Percentiles rank a stretch among this genome's conserved stretches.
Conservation (phyloP, 306 rosid genomes). For the Begonia peltatifolia region DNA sequence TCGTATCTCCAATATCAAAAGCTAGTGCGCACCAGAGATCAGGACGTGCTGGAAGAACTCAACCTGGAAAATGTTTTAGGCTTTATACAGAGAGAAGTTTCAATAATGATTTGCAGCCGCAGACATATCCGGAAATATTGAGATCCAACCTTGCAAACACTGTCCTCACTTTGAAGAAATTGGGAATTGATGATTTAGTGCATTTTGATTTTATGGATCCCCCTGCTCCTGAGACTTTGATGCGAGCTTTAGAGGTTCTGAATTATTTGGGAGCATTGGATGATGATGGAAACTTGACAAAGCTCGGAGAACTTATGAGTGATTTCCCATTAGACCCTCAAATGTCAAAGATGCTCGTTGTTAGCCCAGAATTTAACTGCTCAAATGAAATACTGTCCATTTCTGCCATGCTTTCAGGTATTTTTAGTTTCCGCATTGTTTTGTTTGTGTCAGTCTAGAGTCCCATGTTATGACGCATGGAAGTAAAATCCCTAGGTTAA, state of each 20-base stretch:
- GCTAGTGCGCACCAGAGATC: constrained; percentile 99
- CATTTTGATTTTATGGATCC: constrained; percentile 99
- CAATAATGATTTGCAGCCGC: constrained; percentile 77
- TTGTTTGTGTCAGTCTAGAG: constrained; percentile 22
- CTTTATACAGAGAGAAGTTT: constrained; percentile 90
- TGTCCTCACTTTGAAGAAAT: constrained; percentile 81
- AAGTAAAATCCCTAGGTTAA: constrained; percentile 9
- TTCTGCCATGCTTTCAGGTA: constrained; percentile 98
- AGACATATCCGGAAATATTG: constrained; percentile 86
- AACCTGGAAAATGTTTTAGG: constrained; percentile 91
- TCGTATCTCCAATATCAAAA: constrained; percentile 92
- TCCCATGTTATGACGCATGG: constrained; percentile 7
- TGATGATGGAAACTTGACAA: constrained; percentile 87
- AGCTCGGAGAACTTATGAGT: constrained; percentile 85
- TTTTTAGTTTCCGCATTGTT: constrained; percentile 1
- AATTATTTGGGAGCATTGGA: constrained; percentile 95
- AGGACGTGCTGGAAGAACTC: constrained; percentile 97
- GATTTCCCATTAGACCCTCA: constrained; percentile 97
- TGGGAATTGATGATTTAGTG: constrained; percentile 89
- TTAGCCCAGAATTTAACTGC: constrained; percentile 86
- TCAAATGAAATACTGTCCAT: constrained; percentile 85
- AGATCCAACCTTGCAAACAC: constrained; percentile 93
- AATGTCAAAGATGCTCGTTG: constrained; percentile 98
- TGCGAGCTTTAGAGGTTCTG: constrained; percentile 92
- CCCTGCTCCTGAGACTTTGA: constrained; percentile 96